Evolutionary conservation across 768 basidiomycete genomes (phyloP), one percentile per base, ranked within the genome.

Genomic region (Rickenella mellea): DNA sequence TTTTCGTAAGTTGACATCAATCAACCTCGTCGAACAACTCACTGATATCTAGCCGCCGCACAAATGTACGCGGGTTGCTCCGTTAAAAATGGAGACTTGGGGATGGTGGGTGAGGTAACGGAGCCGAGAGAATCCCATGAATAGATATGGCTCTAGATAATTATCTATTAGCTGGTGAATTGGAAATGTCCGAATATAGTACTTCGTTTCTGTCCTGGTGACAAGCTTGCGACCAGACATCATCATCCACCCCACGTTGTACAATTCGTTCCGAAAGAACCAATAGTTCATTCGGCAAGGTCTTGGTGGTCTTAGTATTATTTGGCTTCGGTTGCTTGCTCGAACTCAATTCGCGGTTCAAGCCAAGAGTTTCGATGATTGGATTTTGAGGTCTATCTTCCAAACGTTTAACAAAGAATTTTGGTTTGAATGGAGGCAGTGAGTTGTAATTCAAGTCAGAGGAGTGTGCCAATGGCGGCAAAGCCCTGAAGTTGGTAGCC

Each of bases 321-420:
- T 41, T 25, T 39, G 41, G 32, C 6, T 36, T 17, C 15, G 15
- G 10, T 36, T 36, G 33, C 19, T 36, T 36, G 33, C n/a, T n/a
- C n/a, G 12, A 30, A 39, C 4, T 27, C 25, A 17, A n/a, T n/a
- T 39, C 28, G 21, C 14, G 17, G 17, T 31, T 30, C 27, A 59
- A 48, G 25, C 66, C 68, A 19, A 84, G 47, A 14, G 67, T 61
- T 31, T 82, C 77, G 57, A 87, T 63, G 48, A 87, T 84, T 2
- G 84, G 85, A 55, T 89, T 79, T 54, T 87, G 85, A 2, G 85
- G 84, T 48, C 72, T 76, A 45, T 86, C 73, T n/a, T 68, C 61
- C 33, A 89, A 60, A n/a, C 50, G 58, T 8, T 83, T 79, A n/a
- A 85, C 65, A 42, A 71, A 77, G 57, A 87, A 86, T 11, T 46